Percentiles rank a stretch among this genome's conserved stretches.
phyloP scores from a whole-genome alignment of 768 basidiomycete species.

The Galerina marginata region DNA sequence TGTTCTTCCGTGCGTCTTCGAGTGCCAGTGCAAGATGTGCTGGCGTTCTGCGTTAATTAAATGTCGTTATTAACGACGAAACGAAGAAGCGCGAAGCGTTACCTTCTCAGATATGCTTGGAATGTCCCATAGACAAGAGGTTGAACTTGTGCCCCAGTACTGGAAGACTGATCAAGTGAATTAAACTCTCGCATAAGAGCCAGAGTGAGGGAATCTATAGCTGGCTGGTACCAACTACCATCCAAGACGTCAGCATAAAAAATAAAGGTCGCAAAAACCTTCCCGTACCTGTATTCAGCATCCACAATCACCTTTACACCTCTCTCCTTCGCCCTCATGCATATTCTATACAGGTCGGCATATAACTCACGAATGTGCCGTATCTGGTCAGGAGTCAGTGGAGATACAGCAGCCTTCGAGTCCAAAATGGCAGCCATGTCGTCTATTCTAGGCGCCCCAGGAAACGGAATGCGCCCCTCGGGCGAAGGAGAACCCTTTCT shows the following conservation, averaged over 20 bases:
- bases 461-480: constrained; percentile 59
- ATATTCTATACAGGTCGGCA: constrained; percentile 66
- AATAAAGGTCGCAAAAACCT: neutral
- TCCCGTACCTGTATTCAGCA: constrained; percentile 75
- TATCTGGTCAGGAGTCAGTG: constrained; percentile 62
- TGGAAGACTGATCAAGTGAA: constrained; percentile 29
- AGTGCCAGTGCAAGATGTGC: constrained; percentile 70
- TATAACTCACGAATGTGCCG: constrained; percentile 64
- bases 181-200: constrained; percentile 84
- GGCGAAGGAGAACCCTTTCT: constrained; percentile 11
- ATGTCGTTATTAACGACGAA: neutral
- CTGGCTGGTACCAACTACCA: constrained; percentile 73
- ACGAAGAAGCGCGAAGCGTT: neutral
- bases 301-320: constrained; percentile 80
- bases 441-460: constrained; percentile 64
- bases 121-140: constrained; percentile 86
- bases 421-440: constrained; percentile 64
- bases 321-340: constrained; percentile 60
- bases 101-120: constrained; percentile 88
- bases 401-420: neutral
- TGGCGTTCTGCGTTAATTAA: constrained; percentile 56
- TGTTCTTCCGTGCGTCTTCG: constrained; percentile 63
- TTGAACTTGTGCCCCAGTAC: constrained; percentile 41
- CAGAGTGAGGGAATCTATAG: constrained; percentile 80
- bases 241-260: too few species aligned